phyloP scores from a whole-genome alignment of 805 yeast species.

The Saturnispora bothae region DNA sequence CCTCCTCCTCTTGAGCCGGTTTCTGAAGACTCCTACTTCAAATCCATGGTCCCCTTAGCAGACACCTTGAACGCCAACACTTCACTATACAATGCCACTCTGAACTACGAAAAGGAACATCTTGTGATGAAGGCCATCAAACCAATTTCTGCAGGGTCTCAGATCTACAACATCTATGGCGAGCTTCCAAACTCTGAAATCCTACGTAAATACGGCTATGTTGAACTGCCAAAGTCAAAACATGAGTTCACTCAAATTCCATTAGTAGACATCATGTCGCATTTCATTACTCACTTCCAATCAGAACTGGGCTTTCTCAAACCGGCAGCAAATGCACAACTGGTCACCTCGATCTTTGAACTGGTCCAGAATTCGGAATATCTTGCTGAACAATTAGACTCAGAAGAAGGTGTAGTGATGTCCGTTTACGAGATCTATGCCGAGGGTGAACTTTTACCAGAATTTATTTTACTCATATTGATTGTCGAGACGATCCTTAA shows the following conservation, averaged over 20 bases:
- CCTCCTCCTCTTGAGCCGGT: slow-evolving; percentile 17
- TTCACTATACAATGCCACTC: slow-evolving; percentile 59
- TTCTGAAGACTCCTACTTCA: slow-evolving; percentile 31
- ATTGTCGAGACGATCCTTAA: slow-evolving; percentile 32
- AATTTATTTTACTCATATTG: slow-evolving; percentile 44
- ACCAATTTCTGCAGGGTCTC: slow-evolving; percentile 53
- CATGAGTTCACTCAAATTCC: slow-evolving; percentile 76
- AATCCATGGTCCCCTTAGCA: slow-evolving; percentile 90
- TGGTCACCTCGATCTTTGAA: slow-evolving; percentile 30
- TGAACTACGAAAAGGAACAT: slow-evolving; percentile 38
- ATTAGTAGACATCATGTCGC: slow-evolving; percentile 30
- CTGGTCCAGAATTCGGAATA: slow-evolving; percentile 28
- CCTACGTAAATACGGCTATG: slow-evolving; percentile 84
- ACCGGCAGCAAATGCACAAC: slow-evolving; percentile 10
- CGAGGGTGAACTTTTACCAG: slow-evolving; percentile 51
- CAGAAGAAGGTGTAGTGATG: slow-evolving; percentile 30
- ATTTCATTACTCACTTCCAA: slow-evolving; percentile 24
- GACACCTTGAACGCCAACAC: slow-evolving; percentile 88
- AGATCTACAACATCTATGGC: slow-evolving; percentile 81
- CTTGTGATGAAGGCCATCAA: slow-evolving; percentile 66
- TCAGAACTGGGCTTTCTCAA: slow-evolving; percentile 14
- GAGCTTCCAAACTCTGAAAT: slow-evolving; percentile 88
- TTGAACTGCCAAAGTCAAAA: slow-evolving; percentile 59
- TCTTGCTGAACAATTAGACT: slow-evolving; percentile 24
- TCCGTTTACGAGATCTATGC: slow-evolving; percentile 55